Conservation (phyloP, 257 asterid genomes). For the Salvia hispanica region DNA sequence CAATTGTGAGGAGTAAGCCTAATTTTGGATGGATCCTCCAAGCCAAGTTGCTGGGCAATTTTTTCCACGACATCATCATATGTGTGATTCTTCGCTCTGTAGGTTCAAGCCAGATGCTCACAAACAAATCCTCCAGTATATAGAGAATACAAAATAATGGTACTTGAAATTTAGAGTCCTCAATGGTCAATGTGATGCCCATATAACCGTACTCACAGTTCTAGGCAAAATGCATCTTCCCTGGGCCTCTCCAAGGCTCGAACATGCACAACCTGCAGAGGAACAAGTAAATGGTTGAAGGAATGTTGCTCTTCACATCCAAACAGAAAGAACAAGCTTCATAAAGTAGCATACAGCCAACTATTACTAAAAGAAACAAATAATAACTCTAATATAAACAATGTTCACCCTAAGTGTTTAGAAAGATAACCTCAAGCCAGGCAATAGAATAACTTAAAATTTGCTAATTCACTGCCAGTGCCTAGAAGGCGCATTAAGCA, state of each 20-base stretch:
- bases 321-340: neutral
- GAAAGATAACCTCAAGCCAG: neutral
- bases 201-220: conserved; percentile 67
- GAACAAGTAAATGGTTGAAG: conserved; percentile 11
- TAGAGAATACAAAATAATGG: conserved; percentile 25
- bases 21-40: conserved; percentile 92
- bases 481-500: neutral
- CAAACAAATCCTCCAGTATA: neutral
- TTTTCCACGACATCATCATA: conserved; percentile 95
- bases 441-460: conserved; percentile 4
- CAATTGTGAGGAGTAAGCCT: conserved; percentile 98
- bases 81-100: conserved; percentile 86
- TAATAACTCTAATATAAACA: neutral
- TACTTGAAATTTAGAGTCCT: conserved; percentile 25
- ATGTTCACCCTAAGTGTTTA: conserved; percentile 11
- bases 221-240: conserved; percentile 89
- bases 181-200: conserved; percentile 19
- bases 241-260: conserved; percentile 89
- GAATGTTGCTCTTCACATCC: neutral
- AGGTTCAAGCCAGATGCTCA: conserved; percentile 36
- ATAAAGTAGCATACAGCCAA: conserved; percentile 5
- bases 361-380: conserved; percentile 11
- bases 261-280: conserved; percentile 82
- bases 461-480: conserved; percentile 4
- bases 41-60: conserved; percentile 79